These are phyloP conservation scores for Neurospora crassa DNA, from an alignment of 2,329 filamentous ascomycete genomes.

Conservation along the genomic window DNA sequence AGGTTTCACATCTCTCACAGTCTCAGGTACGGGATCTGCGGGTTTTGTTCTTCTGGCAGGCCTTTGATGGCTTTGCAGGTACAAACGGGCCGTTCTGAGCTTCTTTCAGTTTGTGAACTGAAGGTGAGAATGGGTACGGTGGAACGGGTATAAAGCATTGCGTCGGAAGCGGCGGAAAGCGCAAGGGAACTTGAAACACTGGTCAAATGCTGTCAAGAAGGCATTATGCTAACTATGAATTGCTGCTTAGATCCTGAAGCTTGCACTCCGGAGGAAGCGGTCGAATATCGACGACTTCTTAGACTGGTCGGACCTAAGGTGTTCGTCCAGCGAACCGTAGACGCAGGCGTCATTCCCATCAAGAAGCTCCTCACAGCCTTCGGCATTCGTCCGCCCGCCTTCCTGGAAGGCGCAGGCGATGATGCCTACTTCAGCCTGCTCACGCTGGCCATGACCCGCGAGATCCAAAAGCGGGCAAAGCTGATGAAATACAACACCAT, in stretches of 20 bases:
- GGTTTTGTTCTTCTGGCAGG: neutral
- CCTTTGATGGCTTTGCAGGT: neutral
- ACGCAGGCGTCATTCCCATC: constrained; percentile 59
- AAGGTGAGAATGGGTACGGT: neutral
- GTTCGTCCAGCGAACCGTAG: constrained; percentile 66
- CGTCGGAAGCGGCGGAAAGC: neutral
- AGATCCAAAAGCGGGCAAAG: constrained; percentile 74
- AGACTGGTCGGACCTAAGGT: constrained; percentile 67
- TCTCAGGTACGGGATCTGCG: neutral
- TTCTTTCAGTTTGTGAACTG: neutral
- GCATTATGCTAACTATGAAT: constrained; percentile 2
- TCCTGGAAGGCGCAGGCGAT: constrained; percentile 64
- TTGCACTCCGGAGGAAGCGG: constrained; percentile 61
- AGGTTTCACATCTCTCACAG: constrained; percentile 12
- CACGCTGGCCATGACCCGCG: constrained; percentile 66
- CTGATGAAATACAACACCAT: constrained; percentile 72
- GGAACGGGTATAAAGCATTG: neutral
- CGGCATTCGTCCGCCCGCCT: constrained; percentile 62
- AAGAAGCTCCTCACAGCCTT: constrained; percentile 84
- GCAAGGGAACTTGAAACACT: neutral
- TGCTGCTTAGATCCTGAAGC: constrained; percentile 31
- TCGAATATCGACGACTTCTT: constrained; percentile 58
- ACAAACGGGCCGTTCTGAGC: neutral
- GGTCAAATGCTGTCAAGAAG: neutral
- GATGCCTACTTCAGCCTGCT: constrained; percentile 67